These are phyloP conservation scores for Tremellales sp. DNA, from an alignment of 1,284 basidiomycete genomes.

Conservation along the genomic window DNA sequence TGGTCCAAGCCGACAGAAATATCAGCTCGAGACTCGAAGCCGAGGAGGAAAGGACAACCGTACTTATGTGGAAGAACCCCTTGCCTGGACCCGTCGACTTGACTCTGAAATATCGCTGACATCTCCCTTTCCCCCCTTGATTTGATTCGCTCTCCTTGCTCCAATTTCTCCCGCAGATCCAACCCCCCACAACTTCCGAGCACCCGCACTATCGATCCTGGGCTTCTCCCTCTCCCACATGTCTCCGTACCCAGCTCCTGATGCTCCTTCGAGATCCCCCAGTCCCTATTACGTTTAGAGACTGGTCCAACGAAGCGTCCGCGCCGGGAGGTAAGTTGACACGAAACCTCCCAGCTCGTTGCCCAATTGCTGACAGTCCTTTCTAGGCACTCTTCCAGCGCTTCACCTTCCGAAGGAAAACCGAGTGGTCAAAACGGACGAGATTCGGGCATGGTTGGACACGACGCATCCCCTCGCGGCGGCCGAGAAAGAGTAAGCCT, in stretches of 20 bases:
- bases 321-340: slow-evolving; percentile 34
- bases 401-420: slow-evolving; percentile 31
- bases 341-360: too few species aligned
- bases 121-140: too few species aligned
- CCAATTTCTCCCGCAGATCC: slow-evolving; percentile 25
- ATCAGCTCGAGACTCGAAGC: too few species aligned
- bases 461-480: slow-evolving; percentile 26
- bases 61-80: too few species aligned
- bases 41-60: too few species aligned
- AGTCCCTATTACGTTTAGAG: slow-evolving; percentile 25
- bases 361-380: too few species aligned
- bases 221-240: slow-evolving; percentile 33
- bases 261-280: slow-evolving; percentile 34
- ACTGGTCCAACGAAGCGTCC: slow-evolving; percentile 33
- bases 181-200: slow-evolving; percentile 17
- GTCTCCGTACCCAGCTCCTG: slow-evolving; percentile 39
- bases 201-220: slow-evolving; percentile 26
- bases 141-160: too few species aligned
- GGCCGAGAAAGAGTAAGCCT: slow-evolving; percentile 26
- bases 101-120: too few species aligned
- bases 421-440: slow-evolving; percentile 26
- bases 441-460: slow-evolving; percentile 40
- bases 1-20: too few species aligned
- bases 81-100: too few species aligned
- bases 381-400: too few species aligned